A percentile compares a stretch with the other conserved stretches of the same genome.
Evolutionary conservation across 495 filamentous ascomycete genomes (phyloP).

Genomic region (Neurospora tetrasperma): DNA sequence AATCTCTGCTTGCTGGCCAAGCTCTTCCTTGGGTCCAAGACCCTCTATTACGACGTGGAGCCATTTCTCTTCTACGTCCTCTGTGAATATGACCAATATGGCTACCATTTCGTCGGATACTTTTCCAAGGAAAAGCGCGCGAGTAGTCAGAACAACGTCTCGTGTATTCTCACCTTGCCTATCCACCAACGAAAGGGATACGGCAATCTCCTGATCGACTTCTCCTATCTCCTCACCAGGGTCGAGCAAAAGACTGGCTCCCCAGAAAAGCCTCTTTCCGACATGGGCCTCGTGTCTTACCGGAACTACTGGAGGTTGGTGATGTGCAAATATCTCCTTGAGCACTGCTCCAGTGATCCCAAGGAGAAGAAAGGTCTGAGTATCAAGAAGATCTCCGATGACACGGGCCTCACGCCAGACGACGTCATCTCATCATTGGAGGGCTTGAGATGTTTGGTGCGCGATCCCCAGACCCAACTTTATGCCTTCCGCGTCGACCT

Average conservation of each 20-base stretch:
- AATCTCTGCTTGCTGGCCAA: slow-evolving; percentile 95
- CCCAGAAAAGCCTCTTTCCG: slow-evolving; percentile 92
- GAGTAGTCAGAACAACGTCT: slow-evolving; percentile 91
- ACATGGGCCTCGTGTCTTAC: slow-evolving; percentile 95
- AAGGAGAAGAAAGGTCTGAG: slow-evolving; percentile 54
- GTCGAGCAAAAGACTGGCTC: slow-evolving; percentile 92
- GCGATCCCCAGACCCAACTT: slow-evolving; percentile 76
- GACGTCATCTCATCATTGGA: slow-evolving; percentile 92
- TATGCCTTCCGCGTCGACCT: slow-evolving; percentile 85
- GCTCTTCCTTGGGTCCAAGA: slow-evolving; percentile 93
- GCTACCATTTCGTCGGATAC: slow-evolving; percentile 96
- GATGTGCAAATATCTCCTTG: slow-evolving; percentile 65
- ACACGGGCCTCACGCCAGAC: slow-evolving; percentile 91
- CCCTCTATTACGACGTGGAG: slow-evolving; percentile 96
- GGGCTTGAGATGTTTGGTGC: slow-evolving; percentile 74
- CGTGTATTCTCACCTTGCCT: slow-evolving; percentile 89
- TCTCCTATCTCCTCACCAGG: slow-evolving; percentile 90
- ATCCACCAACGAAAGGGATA: slow-evolving; percentile 97
- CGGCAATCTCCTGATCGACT: slow-evolving; percentile 92
- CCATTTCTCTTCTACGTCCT: slow-evolving; percentile 98
- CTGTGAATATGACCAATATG: slow-evolving; percentile 86
- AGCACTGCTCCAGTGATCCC: slow-evolving; percentile 26
- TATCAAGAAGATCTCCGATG: slow-evolving; percentile 72
- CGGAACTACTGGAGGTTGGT: slow-evolving; percentile 92
- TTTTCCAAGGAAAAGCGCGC: slow-evolving; percentile 99